Conservation (phyloP, 345 rosid species). For the Cochlearia excelsa region DNA sequence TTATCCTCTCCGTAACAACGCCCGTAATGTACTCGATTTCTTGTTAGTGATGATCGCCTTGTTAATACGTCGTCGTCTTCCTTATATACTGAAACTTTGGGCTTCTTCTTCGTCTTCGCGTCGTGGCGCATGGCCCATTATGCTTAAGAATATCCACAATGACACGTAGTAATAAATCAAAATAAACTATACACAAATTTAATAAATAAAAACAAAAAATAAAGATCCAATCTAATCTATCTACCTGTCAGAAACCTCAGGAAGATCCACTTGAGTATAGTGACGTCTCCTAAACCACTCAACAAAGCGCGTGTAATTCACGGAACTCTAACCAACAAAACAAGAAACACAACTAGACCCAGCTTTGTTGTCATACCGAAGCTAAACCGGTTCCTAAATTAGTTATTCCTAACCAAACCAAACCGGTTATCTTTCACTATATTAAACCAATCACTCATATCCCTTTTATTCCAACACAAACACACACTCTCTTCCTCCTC, state of each 20-base stretch:
- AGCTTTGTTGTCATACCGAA: background rate
- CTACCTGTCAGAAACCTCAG: slow-evolving; percentile 33
- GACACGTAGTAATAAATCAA: too few species aligned
- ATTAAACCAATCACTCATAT: slow-evolving; percentile 10
- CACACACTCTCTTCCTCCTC: background rate
- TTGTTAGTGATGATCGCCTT: too few species aligned
- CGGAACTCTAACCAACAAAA: slow-evolving; percentile 23
- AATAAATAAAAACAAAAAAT: background rate
- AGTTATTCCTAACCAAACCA: too few species aligned
- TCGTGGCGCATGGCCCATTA: too few species aligned
- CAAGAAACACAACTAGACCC: slow-evolving; percentile 35
- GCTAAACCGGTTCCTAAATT: too few species aligned
- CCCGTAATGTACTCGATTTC: too few species aligned
- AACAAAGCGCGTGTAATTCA: slow-evolving; percentile 25
- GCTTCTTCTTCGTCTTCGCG: too few species aligned
- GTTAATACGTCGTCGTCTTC: too few species aligned
- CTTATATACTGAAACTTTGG: too few species aligned
- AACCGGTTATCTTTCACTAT: background rate
- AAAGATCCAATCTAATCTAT: slow-evolving; percentile 25
- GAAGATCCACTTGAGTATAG: slow-evolving; percentile 38
- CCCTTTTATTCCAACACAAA: slow-evolving; percentile 29
- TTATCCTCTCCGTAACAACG: too few species aligned
- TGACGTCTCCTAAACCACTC: slow-evolving; percentile 36
- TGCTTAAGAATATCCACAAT: too few species aligned
- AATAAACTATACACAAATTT: too few species aligned